phyloP scores from a whole-genome alignment of 2,329 filamentous ascomycete genomes.

The Cladosporium oxysporum region DNA sequence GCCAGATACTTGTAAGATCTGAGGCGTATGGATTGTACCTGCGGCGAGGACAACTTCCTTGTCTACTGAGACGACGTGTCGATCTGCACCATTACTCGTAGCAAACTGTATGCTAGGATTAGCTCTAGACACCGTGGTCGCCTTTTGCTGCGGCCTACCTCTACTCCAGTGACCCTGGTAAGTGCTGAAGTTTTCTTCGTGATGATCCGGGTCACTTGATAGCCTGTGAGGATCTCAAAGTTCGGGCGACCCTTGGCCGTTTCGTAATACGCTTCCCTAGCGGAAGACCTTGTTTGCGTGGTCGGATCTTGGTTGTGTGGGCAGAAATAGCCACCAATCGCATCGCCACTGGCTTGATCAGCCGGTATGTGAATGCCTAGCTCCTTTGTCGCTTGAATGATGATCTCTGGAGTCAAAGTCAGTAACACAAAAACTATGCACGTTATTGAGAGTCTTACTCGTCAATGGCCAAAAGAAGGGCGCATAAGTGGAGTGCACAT shows the following conservation, averaged over 20 bases:
- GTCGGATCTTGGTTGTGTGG: slow-evolving; percentile 39
- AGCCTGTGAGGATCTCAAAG: slow-evolving; percentile 21
- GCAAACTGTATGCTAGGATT: slow-evolving; percentile 16
- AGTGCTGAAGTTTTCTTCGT: slow-evolving; percentile 28
- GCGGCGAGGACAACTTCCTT: slow-evolving; percentile 45
- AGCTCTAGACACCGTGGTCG: neutral
- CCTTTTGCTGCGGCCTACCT: slow-evolving; percentile 23
- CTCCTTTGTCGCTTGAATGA: slow-evolving; percentile 8
- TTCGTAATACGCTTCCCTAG: slow-evolving; percentile 38
- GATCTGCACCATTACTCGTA: neutral
- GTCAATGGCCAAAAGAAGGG: slow-evolving; percentile 43
- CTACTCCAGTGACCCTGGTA: slow-evolving; percentile 23
- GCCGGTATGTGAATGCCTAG: slow-evolving; percentile 23
- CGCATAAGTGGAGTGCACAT: slow-evolving; percentile 32
- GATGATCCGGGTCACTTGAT: slow-evolving; percentile 35
- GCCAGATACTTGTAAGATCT: slow-evolving; percentile 59
- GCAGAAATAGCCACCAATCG: slow-evolving; percentile 41
- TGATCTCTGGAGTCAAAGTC: neutral
- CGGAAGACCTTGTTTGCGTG: slow-evolving; percentile 39
- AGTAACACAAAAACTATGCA: neutral
- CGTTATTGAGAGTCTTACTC: slow-evolving; percentile 46
- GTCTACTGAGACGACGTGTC: slow-evolving; percentile 20
- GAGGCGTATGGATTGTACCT: slow-evolving; percentile 44
- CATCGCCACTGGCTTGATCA: slow-evolving; percentile 30
- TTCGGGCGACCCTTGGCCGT: slow-evolving; percentile 36